Evolutionary conservation across 2,329 filamentous ascomycete genomes (phyloP).

Genomic region (Ascochyta lentis): DNA sequence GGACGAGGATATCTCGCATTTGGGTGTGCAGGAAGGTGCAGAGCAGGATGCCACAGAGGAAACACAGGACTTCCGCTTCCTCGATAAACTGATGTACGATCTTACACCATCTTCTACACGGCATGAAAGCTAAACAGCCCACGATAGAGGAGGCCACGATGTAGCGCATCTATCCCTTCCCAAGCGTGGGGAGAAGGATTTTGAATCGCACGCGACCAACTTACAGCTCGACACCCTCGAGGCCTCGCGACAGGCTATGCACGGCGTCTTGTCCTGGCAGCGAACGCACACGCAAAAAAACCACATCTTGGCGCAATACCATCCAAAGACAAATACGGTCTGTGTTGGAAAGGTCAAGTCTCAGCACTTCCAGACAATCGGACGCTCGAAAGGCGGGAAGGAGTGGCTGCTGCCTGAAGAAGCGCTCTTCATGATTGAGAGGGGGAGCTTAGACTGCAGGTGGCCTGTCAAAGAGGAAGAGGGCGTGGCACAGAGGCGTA

Average conservation of each 20-base stretch:
- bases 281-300: constrained; percentile 73
- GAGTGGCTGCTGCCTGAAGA: constrained; percentile 92
- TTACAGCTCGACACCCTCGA: constrained; percentile 80
- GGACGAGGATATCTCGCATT: constrained; percentile 43
- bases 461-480: constrained; percentile 66
- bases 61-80: constrained; percentile 84
- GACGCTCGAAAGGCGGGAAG: constrained; percentile 59
- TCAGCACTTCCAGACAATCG: constrained; percentile 76
- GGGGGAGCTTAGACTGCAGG: constrained; percentile 85
- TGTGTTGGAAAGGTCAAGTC: constrained; percentile 76
- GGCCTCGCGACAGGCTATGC: constrained; percentile 84
- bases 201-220: constrained; percentile 87
- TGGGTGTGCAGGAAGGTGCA: constrained; percentile 29
- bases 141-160: constrained; percentile 24
- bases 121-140: neutral
- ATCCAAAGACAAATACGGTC: constrained; percentile 65
- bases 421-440: constrained; percentile 85
- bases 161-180: constrained; percentile 66
- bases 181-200: constrained; percentile 95
- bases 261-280: constrained; percentile 80
- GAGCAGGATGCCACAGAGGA: constrained; percentile 72
- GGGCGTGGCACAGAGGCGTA: constrained; percentile 32
- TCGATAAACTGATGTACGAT: constrained; percentile 62
- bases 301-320: constrained; percentile 75
- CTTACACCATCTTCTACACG: neutral